Conservation (phyloP, 306 rosid genomes). For the Ammopiptanthus mongolicus region DNA sequence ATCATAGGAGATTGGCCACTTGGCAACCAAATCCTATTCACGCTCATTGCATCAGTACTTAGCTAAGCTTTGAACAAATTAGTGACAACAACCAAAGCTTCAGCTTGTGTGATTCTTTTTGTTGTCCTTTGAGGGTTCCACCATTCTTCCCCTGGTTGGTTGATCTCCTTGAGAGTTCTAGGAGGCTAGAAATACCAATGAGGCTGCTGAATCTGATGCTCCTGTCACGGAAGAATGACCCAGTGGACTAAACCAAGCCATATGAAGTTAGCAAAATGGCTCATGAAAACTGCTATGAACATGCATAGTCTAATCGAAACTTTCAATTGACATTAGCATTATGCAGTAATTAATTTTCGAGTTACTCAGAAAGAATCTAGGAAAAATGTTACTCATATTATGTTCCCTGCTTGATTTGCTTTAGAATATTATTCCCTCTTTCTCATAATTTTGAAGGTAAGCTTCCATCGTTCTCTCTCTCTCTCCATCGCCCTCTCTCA, state of each 20-base stretch:
- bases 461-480: too few relatives aligned
- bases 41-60: slow-evolving; percentile 43
- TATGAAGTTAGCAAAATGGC: not conserved
- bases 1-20: too few relatives aligned
- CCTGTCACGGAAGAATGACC: slow-evolving; percentile 53
- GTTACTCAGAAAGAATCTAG: not conserved
- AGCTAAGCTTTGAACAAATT: slow-evolving; percentile 60
- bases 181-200: slow-evolving; percentile 43
- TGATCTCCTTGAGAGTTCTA: slow-evolving; percentile 59
- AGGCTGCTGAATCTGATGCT: slow-evolving; percentile 67
- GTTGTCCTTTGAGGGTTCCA: slow-evolving; percentile 31
- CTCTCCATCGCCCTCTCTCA: too few relatives aligned
- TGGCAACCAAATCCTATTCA: too few relatives aligned
- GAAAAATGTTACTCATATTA: not conserved
- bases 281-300: not conserved
- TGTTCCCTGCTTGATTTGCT: not conserved
- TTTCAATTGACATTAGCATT: not conserved
- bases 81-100: slow-evolving; percentile 59
- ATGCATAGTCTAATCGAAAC: not conserved
- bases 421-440: too few relatives aligned
- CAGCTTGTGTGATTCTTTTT: slow-evolving; percentile 35
- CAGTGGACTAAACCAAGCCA: slow-evolving; percentile 42
- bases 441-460: too few relatives aligned
- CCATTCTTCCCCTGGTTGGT: slow-evolving; percentile 35
- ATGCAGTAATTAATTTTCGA: not conserved